Conservation (phyloP, 495 filamentous ascomycete species). For the Aspergillus coremiiformis region DNA sequence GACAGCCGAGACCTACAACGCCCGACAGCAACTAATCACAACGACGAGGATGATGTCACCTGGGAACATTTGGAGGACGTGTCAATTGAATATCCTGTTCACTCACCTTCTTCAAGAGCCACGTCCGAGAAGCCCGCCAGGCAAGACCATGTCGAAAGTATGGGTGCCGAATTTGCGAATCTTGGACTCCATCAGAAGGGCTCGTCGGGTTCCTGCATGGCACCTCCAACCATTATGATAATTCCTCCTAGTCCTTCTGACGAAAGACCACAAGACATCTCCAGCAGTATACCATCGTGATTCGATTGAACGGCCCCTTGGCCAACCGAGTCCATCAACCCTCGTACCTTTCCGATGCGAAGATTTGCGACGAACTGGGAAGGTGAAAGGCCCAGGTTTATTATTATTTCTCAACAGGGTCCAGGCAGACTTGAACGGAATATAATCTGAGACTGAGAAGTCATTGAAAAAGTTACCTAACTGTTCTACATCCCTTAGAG, state of each 20-base stretch:
- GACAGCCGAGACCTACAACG: not conserved
- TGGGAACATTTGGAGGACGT: slow-evolving; percentile 9
- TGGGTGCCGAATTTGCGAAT: not conserved
- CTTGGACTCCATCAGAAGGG: not conserved
- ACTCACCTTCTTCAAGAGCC: not conserved
- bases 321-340: not conserved
- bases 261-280: not conserved
- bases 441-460: not conserved
- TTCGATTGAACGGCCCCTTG: not conserved
- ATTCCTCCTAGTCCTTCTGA: not conserved
- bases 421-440: not conserved
- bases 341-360: not conserved
- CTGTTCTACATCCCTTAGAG: not conserved
- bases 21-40: not conserved
- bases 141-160: not conserved
- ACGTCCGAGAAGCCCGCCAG: not conserved
- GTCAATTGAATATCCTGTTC: not conserved
- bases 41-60: not conserved
- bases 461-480: not conserved
- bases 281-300: not conserved
- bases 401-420: not conserved
- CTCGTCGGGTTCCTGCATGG: not conserved
- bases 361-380: not conserved
- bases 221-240: not conserved
- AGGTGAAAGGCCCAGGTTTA: not conserved